A percentile compares a stretch with the other conserved stretches of the same genome.
phyloP scores from a whole-genome alignment of 495 filamentous ascomycete genomes.

The Thozetella sp. region DNA sequence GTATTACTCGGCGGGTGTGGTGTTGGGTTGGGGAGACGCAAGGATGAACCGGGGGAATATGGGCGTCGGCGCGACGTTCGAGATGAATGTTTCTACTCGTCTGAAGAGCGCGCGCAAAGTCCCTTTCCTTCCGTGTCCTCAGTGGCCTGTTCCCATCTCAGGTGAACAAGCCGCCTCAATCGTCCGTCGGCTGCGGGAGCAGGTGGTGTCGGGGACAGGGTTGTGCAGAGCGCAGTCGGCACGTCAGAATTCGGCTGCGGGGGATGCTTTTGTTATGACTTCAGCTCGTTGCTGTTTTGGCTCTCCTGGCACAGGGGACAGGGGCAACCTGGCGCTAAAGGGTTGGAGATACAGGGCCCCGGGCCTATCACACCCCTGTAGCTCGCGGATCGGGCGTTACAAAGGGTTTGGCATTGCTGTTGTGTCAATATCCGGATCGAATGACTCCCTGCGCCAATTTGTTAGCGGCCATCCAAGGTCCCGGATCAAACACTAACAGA shows the following conservation, averaged over 20 bases:
- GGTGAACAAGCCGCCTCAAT: neutral
- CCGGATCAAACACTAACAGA: neutral
- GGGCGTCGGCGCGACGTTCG: neutral
- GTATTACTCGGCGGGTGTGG: conserved; percentile 6
- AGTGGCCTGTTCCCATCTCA: neutral
- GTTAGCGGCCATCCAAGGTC: neutral
- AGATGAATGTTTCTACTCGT: neutral
- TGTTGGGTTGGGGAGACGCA: neutral
- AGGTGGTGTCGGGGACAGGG: no score
- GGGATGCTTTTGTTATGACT: conserved; percentile 1
- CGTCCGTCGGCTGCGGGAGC: neutral
- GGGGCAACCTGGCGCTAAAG: conserved; percentile 2
- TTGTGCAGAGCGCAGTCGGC: no score
- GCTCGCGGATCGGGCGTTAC: neutral
- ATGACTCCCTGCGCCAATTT: neutral
- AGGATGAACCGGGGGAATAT: neutral
- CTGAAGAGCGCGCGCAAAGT: neutral
- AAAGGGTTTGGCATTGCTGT: neutral
- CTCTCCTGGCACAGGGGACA: neutral
- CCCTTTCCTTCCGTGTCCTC: conserved; percentile 1
- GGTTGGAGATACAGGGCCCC: neutral
- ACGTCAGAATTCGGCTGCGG: neutral
- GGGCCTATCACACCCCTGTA: neutral
- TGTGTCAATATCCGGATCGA: neutral
- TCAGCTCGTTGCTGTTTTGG: neutral